These are phyloP conservation scores for Pseudoscleropodium purum DNA, from an alignment of 225 moss, liverwort and hornwort genomes.

Conservation along the genomic window DNA sequence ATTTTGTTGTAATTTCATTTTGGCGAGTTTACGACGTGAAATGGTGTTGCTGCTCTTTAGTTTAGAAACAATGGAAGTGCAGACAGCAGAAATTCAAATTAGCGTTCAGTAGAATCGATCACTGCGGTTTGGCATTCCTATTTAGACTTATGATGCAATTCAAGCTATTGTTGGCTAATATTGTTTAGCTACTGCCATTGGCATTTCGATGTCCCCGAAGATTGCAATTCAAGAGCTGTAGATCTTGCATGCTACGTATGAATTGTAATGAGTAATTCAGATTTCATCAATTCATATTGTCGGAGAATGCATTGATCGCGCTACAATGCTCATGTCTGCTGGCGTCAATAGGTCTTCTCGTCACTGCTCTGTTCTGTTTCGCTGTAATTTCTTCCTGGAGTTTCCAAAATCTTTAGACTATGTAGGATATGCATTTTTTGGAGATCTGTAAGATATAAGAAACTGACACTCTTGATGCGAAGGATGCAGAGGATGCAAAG, in stretches of 20 bases:
- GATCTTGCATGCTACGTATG: neutral
- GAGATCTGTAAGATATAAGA: neutral
- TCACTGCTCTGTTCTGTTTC: neutral
- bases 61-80: neutral
- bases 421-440: neutral
- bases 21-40: neutral
- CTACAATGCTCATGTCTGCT: neutral
- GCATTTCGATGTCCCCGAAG: neutral
- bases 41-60: neutral
- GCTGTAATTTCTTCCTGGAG: neutral
- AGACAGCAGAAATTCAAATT: neutral
- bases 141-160: neutral
- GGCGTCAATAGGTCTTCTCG: neutral
- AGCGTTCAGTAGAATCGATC: neutral
- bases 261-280: neutral
- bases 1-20: neutral
- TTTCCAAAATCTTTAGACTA: neutral
- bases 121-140: neutral
- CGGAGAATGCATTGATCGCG: neutral
- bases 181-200: neutral
- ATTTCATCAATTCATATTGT: neutral
- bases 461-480: neutral
- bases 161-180: neutral
- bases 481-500: neutral
- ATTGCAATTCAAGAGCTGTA: neutral